phyloP scores from a whole-genome alignment of 345 rosid genomes.

The Diplotaxis tenuifolia region DNA sequence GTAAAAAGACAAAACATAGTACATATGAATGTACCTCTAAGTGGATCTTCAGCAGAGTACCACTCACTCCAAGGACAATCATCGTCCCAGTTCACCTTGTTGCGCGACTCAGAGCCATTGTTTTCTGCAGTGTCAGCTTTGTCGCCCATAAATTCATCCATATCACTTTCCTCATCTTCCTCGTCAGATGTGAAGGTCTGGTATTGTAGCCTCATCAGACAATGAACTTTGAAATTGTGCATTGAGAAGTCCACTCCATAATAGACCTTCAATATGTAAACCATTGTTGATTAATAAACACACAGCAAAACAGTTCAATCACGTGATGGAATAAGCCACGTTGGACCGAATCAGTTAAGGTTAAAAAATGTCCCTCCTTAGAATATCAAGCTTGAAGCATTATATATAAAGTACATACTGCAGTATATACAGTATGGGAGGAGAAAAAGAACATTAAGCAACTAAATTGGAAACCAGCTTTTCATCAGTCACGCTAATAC shows the following conservation, averaged over 20 bases:
- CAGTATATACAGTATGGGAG: conserved; percentile 4
- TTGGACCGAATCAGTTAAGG: conserved; percentile 6
- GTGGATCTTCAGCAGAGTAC: conserved; percentile 92
- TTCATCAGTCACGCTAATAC: conserved; percentile 13
- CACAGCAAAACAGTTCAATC: conserved; percentile 11
- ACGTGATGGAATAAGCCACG: not conserved
- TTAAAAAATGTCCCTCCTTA: not conserved
- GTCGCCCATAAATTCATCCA: conserved; percentile 50
- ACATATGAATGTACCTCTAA: conserved; percentile 53
- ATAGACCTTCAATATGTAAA: conserved; percentile 63
- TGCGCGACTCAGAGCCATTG: conserved; percentile 46
- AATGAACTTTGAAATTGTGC: conserved; percentile 67
- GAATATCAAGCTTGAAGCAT: conserved; percentile 6
- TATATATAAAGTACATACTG: not conserved
- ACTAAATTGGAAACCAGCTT: conserved; percentile 15
- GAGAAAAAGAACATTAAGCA: not conserved
- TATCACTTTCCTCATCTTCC: conserved; percentile 57
- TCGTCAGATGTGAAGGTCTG: conserved; percentile 64
- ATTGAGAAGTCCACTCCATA: conserved; percentile 51
- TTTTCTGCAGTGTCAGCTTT: conserved; percentile 46
- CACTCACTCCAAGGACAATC: conserved; percentile 99
- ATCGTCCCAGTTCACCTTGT: conserved; percentile 80
- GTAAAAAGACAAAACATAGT: not conserved
- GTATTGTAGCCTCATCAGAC: conserved; percentile 82
- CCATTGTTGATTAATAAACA: not conserved